Conservation (phyloP, 2,329 filamentous ascomycete species). For the Colletotrichum sansevieriae region DNA sequence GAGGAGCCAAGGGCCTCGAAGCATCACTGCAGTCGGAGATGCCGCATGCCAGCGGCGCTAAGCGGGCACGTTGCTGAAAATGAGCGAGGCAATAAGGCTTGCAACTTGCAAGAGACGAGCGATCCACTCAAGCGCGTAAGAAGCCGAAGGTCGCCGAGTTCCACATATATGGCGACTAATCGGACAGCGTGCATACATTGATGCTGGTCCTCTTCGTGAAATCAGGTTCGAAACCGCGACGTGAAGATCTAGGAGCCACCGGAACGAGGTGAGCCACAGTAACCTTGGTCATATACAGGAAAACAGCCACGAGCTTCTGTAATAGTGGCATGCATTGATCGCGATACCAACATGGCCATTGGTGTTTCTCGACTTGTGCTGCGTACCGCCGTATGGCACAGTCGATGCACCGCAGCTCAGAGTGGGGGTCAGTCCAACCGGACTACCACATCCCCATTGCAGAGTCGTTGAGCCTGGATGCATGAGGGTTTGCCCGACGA, state of each 20-base stretch:
- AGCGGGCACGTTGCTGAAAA: conserved; percentile 33
- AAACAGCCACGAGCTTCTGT: too few species aligned
- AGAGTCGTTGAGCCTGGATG: conserved; percentile 22
- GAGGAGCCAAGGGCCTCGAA: neutral
- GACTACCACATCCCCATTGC: conserved; percentile 4
- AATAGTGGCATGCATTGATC: too few species aligned
- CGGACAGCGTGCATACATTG: conserved; percentile 19
- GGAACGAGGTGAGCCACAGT: too few species aligned
- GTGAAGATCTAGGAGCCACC: too few species aligned
- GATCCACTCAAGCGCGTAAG: conserved; percentile 30
- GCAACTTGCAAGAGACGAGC: neutral
- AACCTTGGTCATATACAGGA: too few species aligned
- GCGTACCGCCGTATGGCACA: neutral
- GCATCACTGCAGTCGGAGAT: conserved; percentile 23
- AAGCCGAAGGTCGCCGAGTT: conserved; percentile 28
- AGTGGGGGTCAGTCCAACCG: conserved; percentile 33
- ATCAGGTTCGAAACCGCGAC: too few species aligned
- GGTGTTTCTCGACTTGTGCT: conserved; percentile 14
- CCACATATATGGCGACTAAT: conserved; percentile 5
- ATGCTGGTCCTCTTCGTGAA: neutral
- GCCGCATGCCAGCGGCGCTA: conserved; percentile 30
- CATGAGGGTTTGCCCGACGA: conserved; percentile 21
- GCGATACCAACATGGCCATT: neutral
- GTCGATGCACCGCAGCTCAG: neutral
- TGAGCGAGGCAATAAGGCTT: conserved; percentile 27